Evolutionary conservation across 1,284 basidiomycete genomes (phyloP).

Genomic region (Irpex rosettiformis): DNA sequence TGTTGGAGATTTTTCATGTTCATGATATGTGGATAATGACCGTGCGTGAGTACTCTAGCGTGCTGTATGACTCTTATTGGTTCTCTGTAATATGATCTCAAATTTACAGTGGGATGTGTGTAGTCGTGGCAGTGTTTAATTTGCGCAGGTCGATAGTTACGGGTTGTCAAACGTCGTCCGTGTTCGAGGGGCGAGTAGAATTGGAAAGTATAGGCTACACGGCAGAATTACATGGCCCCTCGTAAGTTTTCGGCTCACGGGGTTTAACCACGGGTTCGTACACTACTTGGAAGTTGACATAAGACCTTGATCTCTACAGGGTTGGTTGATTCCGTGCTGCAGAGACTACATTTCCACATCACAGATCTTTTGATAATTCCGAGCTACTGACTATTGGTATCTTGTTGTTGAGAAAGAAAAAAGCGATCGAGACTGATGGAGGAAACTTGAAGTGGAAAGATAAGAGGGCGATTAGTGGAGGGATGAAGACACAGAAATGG

Average conservation of each 20-base stretch:
- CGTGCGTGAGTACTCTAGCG: not conserved
- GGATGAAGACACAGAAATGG: no score
- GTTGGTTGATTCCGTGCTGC: no score
- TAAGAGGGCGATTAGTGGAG: not conserved
- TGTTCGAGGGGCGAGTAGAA: no score
- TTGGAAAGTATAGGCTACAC: not conserved
- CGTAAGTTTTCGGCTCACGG: not conserved
- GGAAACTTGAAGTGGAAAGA: not conserved
- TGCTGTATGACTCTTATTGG: not conserved
- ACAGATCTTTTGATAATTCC: not conserved
- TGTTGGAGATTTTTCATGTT: conserved; percentile 2
- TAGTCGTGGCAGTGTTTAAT: not conserved
- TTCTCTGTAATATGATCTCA: not conserved
- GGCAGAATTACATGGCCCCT: not conserved
- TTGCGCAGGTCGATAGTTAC: not conserved
- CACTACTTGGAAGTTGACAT: no score
- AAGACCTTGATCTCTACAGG: no score
- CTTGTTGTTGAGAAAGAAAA: not conserved
- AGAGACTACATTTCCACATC: no score
- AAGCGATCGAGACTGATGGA: not conserved
- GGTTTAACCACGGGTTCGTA: not conserved
- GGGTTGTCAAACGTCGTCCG: not conserved
- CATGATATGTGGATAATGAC: not conserved
- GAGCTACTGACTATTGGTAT: not conserved
- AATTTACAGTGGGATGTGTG: not conserved